Percentiles rank a stretch among this genome's conserved stretches.
Evolutionary conservation across 2,329 filamentous ascomycete species (phyloP).

Genomic region (Aspergillus ustus): DNA sequence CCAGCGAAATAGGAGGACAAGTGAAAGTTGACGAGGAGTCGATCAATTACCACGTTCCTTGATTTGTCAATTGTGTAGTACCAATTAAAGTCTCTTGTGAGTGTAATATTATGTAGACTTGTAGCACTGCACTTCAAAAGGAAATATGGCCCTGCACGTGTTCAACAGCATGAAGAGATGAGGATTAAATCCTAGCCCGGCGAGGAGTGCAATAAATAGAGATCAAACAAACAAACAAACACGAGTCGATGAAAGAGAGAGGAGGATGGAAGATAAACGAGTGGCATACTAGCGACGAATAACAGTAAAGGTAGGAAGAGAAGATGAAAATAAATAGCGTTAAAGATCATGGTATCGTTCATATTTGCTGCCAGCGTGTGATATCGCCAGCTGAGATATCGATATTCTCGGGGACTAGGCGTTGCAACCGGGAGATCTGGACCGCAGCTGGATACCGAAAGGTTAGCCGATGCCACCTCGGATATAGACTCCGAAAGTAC

Average conservation of each 20-base stretch:
- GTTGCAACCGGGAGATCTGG: conserved; percentile 31
- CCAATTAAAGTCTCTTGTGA: not conserved
- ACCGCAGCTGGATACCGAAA: conserved; percentile 24
- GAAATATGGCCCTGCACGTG: not conserved
- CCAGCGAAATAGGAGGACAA: not conserved
- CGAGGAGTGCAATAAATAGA: not conserved
- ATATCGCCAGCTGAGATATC: conserved; percentile 38
- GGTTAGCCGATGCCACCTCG: conserved; percentile 21
- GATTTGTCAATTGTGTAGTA: not conserved
- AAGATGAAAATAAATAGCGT: not conserved
- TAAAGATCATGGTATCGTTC: not conserved
- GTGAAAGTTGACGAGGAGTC: not conserved
- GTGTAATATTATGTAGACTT: not conserved
- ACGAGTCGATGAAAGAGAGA: not conserved
- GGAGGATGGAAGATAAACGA: not conserved
- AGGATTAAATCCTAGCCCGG: not conserved
- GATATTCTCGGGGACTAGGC: conserved; percentile 35
- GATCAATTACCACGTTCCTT: not conserved
- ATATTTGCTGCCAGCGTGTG: conserved; percentile 33
- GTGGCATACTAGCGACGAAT: not conserved
- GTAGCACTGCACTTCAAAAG: not conserved
- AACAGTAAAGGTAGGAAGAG: not conserved
- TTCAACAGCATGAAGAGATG: not conserved
- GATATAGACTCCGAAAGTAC: not conserved
- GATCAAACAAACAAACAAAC: not conserved